Percentiles rank a stretch among this genome's conserved stretches.
Conservation (phyloP, 768 basidiomycete species). For the Naganishia friedmannii region DNA sequence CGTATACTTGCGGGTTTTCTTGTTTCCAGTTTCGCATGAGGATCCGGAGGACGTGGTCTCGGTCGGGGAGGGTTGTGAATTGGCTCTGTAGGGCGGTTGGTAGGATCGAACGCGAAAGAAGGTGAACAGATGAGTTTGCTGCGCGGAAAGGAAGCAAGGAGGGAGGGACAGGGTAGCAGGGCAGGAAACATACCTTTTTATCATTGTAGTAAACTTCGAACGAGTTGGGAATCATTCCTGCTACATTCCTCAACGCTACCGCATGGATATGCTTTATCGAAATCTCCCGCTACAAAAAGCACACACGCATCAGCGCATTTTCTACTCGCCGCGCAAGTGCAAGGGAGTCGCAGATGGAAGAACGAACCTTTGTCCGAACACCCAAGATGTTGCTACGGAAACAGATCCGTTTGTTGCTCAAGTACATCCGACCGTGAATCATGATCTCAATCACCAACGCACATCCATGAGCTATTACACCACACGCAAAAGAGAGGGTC, state of each 20-base stretch:
- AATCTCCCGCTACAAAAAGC: conserved; percentile 27
- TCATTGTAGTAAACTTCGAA: conserved; percentile 30
- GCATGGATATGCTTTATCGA: conserved; percentile 28
- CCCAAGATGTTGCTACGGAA: conserved; percentile 40
- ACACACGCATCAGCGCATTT: not conserved
- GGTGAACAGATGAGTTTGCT: too few relatives aligned
- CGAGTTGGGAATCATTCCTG: conserved; percentile 39
- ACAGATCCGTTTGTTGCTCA: conserved; percentile 30
- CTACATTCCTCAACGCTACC: conserved; percentile 35
- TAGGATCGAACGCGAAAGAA: not conserved
- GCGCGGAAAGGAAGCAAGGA: too few relatives aligned
- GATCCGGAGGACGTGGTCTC: conserved; percentile 35
- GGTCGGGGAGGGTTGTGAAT: conserved; percentile 35
- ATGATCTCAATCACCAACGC: conserved; percentile 38
- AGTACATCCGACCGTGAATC: conserved; percentile 38
- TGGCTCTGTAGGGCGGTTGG: not conserved
- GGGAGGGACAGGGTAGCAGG: not conserved
- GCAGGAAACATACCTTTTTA: conserved; percentile 1
- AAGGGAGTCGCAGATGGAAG: not conserved
- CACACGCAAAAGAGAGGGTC: not conserved
- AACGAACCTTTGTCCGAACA: conserved; percentile 35
- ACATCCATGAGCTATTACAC: conserved; percentile 36
- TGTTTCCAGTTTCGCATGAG: conserved; percentile 31
- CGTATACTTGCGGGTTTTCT: conserved; percentile 29
- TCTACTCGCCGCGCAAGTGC: not conserved